Evolutionary conservation across 108 stramenopile species (phyloP), one percentile per base, ranked within the genome.

Genomic region (Cyclotella choctawhatcheeana): DNA sequence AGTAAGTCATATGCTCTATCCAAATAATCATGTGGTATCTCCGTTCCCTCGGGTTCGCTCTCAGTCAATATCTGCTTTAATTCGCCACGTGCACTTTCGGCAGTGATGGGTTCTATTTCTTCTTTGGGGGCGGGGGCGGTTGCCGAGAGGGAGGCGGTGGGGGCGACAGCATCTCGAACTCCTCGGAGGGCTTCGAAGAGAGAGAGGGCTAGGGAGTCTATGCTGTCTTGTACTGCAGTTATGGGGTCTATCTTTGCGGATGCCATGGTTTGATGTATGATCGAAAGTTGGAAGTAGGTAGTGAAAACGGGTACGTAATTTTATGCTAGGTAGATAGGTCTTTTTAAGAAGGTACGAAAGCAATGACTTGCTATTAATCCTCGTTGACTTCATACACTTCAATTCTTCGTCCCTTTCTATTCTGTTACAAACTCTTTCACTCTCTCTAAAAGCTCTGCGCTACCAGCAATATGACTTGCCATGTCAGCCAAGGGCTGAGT

Each of bases 161-260:
- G 87, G 4, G 89, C 90, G 0, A 91, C 88, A 10, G 94, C 90
- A 67, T 95, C 91, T 20, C 94, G 87, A 13, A 93, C 77, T 5
- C 88, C 86, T n/a, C 94, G 84, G 31, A 95, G 70, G 16, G 91
- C 94, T 70, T 95, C 94, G 71, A 95, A 95, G 67, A 95, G 85
- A 40, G 91, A 86, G 25, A 95, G 78, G 20, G 91, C 89, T 6
- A 95, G 83, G 35, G 86, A 77, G 68, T 86, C 83, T 31, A 94
- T 86, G 52, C 79, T 86, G 74, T 94, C 93, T 74, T 94, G 93
- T 40, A 94, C 79, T 20, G 85, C 86, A 16, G 93, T 89, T 20
- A 94, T 85, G 58, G 81, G 88, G 77, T 94, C 93, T 22, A 90
- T 79, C 58, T 91, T 91, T 18, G 58, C 63, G 40, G 51, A 48